phyloP scores from a whole-genome alignment of 352 stramenopile genomes.

The Phytophthora fragariaefolia region DNA sequence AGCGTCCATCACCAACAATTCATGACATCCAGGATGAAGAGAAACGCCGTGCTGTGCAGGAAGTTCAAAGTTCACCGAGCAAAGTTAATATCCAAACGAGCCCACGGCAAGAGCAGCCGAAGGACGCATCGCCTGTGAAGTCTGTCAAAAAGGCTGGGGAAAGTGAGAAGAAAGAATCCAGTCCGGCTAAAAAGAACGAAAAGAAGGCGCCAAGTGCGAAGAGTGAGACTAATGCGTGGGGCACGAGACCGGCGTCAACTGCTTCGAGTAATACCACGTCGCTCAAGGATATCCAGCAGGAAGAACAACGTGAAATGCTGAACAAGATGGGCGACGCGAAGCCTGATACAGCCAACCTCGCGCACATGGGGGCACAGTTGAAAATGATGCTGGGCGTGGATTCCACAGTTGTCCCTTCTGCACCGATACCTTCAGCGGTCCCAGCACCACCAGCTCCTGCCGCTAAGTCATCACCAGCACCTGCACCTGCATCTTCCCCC shows the following conservation, averaged over 20 bases:
- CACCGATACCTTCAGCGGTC: neutral
- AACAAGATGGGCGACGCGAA: slow-evolving; percentile 53
- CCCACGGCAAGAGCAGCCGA: slow-evolving; percentile 14
- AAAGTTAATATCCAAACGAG: slow-evolving; percentile 6
- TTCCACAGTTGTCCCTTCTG: slow-evolving; percentile 24
- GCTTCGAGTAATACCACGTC: slow-evolving; percentile 44
- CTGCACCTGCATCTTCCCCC: too few relatives aligned
- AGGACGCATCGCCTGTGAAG: slow-evolving; percentile 22
- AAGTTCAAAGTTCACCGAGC: slow-evolving; percentile 8
- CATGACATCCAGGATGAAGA: slow-evolving; percentile 58
- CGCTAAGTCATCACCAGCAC: slow-evolving; percentile 8
- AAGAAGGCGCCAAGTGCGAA: slow-evolving; percentile 29
- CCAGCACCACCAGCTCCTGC: slow-evolving; percentile 10
- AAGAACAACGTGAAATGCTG: slow-evolving; percentile 77
- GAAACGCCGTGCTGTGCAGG: slow-evolving; percentile 40
- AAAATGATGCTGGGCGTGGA: slow-evolving; percentile 91
- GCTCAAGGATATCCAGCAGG: slow-evolving; percentile 85
- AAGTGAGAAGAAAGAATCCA: slow-evolving; percentile 40
- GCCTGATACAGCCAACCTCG: slow-evolving; percentile 49
- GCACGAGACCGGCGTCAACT: slow-evolving; percentile 24
- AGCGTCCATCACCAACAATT: slow-evolving; percentile 35
- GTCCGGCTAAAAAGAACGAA: slow-evolving; percentile 38
- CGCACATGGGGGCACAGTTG: slow-evolving; percentile 84
- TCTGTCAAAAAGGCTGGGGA: slow-evolving; percentile 16
- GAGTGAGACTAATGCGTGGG: slow-evolving; percentile 51